phyloP scores from a whole-genome alignment of 192 early-diverging fungal species.

The Polychytrium aggregatum region DNA sequence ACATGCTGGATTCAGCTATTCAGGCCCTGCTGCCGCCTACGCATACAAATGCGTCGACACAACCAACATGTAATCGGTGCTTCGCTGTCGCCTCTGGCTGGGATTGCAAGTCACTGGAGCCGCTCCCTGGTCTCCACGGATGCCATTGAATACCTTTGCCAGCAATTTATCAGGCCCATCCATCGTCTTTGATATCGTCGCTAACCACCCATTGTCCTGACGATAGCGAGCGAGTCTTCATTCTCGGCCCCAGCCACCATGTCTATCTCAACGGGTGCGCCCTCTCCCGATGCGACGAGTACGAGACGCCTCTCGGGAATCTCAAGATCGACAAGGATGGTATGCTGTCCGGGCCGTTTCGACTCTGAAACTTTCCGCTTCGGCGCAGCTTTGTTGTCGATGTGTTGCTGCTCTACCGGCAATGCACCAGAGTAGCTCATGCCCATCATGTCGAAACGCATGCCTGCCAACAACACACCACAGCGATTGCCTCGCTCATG shows the following conservation, averaged over 20 bases:
- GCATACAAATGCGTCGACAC: slow-evolving; percentile 69
- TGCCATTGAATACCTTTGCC: not conserved
- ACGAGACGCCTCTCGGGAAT: slow-evolving; percentile 83
- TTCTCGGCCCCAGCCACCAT: slow-evolving; percentile 92
- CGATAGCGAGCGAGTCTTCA: slow-evolving; percentile 61
- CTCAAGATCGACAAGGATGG: slow-evolving; percentile 56
- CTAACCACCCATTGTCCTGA: not conserved
- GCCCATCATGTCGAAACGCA: too few relatives aligned
- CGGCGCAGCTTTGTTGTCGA: too few relatives aligned
- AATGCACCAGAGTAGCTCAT: too few relatives aligned
- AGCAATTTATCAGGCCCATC: not conserved
- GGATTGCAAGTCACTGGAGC: too few relatives aligned
- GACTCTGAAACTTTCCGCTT: too few relatives aligned
- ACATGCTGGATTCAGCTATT: slow-evolving; percentile 87
- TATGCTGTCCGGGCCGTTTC: slow-evolving; percentile 14
- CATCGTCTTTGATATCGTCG: not conserved
- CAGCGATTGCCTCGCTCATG: too few relatives aligned
- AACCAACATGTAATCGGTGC: slow-evolving; percentile 32
- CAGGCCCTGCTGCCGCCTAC: slow-evolving; percentile 81
- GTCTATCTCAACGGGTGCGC: slow-evolving; percentile 71
- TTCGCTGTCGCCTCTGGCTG: not conserved
- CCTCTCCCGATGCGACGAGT: slow-evolving; percentile 54
- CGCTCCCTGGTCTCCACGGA: too few relatives aligned
- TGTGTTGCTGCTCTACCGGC: too few relatives aligned
- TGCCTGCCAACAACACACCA: too few relatives aligned